phyloP scores from a whole-genome alignment of 352 stramenopile genomes.

The Albugo candida region DNA sequence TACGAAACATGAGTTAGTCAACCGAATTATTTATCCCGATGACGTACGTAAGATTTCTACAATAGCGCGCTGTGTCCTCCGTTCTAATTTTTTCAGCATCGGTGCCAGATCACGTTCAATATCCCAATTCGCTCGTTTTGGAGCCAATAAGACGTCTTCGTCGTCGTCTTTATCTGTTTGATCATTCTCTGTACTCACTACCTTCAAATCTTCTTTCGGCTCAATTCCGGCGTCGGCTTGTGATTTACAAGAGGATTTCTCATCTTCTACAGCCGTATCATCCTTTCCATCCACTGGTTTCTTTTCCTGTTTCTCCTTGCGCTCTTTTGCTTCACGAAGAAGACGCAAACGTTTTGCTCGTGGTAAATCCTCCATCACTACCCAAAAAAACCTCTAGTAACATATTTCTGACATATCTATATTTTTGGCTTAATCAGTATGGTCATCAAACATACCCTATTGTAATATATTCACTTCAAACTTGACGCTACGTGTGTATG shows the following conservation, averaged over 20 bases:
- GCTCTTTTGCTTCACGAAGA: slow-evolving; percentile 60
- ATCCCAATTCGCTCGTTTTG: slow-evolving; percentile 75
- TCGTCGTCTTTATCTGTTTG: slow-evolving; percentile 29
- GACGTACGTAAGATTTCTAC: slow-evolving; percentile 70
- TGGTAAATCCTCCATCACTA: slow-evolving; percentile 23
- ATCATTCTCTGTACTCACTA: slow-evolving; percentile 3
- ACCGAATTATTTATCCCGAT: background rate
- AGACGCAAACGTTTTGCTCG: slow-evolving; percentile 72
- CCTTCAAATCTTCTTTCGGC: slow-evolving; percentile 4
- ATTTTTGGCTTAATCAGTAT: too few species aligned
- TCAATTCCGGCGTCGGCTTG: background rate
- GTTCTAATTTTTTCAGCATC: slow-evolving; percentile 75
- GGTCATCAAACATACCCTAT: too few species aligned
- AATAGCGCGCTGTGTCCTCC: slow-evolving; percentile 67
- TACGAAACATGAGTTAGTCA: slow-evolving; percentile 6
- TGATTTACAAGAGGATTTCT: background rate
- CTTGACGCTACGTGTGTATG: too few species aligned
- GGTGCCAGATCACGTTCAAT: slow-evolving; percentile 73
- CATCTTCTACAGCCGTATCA: background rate
- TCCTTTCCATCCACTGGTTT: slow-evolving; percentile 11
- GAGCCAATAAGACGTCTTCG: slow-evolving; percentile 50
- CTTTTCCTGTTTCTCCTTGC: slow-evolving; percentile 33
- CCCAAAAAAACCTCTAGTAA: too few species aligned
- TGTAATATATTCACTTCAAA: too few species aligned
- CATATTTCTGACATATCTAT: too few species aligned